Conservation (phyloP, 2,329 filamentous ascomycete species). For the Sarocladiaceae sp. region DNA sequence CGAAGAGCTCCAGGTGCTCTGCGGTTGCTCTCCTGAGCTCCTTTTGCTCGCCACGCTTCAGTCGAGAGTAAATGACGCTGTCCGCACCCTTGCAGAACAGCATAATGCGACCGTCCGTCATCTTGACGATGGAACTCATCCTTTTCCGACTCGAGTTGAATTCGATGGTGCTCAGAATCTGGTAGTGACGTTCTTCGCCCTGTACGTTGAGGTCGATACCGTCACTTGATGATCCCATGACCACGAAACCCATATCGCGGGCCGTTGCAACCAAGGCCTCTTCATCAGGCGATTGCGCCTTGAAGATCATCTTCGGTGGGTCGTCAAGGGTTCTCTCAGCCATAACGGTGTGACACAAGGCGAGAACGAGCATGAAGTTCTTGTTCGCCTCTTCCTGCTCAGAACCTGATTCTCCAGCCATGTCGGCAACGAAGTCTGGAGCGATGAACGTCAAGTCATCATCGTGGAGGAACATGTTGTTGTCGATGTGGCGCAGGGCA, state of each 20-base stretch:
- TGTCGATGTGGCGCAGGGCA: conserved; percentile 67
- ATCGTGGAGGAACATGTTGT: conserved; percentile 87
- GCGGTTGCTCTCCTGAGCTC: conserved; percentile 79
- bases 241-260: conserved; percentile 90
- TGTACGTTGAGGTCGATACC: conserved; percentile 81
- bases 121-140: conserved; percentile 94
- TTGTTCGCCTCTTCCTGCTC: conserved; percentile 74
- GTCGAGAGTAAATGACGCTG: conserved; percentile 89
- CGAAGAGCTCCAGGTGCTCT: conserved; percentile 95
- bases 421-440: conserved; percentile 78
- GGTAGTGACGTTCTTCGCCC: conserved; percentile 78
- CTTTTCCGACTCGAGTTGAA: conserved; percentile 96
- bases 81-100: conserved; percentile 97
- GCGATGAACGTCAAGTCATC: conserved; percentile 89
- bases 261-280: conserved; percentile 91
- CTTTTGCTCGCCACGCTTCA: conserved; percentile 77
- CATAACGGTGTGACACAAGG: conserved; percentile 95
- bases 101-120: conserved; percentile 85
- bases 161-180: conserved; percentile 88
- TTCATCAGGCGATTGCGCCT: conserved; percentile 95
- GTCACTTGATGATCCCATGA: conserved; percentile 72
- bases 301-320: conserved; percentile 85
- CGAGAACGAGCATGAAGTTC: conserved; percentile 89
- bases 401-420: conserved; percentile 68
- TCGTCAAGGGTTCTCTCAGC: conserved; percentile 87